Percentiles rank a stretch among this genome's conserved stretches.
Conservation (phyloP, 2,329 filamentous ascomycete genomes). For the Hymenoscyphus fructigenus region DNA sequence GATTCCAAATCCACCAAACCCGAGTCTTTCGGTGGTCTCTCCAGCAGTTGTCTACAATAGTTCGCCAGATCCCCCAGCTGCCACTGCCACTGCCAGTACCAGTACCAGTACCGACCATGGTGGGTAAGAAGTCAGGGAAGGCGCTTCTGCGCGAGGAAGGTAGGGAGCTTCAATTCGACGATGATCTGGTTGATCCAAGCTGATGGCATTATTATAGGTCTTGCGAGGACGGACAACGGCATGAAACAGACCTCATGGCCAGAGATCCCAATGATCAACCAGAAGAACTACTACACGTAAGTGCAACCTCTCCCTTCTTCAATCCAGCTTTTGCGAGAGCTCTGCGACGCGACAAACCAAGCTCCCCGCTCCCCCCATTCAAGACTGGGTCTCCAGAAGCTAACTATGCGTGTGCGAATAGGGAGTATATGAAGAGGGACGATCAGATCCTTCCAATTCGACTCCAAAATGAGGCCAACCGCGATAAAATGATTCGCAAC, state of each 20-base stretch:
- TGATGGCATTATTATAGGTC: conserved; percentile 54
- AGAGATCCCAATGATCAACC: conserved; percentile 89
- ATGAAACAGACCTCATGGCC: conserved; percentile 96
- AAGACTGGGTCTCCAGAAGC: not conserved
- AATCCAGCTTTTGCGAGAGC: conserved; percentile 5
- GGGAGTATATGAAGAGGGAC: conserved; percentile 97
- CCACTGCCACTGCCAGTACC: not conserved
- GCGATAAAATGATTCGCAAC: conserved; percentile 79
- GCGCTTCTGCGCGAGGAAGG: conserved; percentile 39
- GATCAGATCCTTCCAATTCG: conserved; percentile 90
- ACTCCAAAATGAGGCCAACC: conserved; percentile 81
- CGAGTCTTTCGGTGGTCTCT: no score
- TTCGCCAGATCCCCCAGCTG: not conserved
- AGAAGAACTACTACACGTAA: conserved; percentile 99
- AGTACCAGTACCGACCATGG: conserved; percentile 30
- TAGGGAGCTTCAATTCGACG: conserved; percentile 16
- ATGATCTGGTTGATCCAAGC: not conserved
- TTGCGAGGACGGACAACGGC: conserved; percentile 96
- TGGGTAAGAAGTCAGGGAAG: conserved; percentile 39
- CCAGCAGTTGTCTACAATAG: no score
- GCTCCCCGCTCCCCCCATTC: not conserved
- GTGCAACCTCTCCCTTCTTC: conserved; percentile 35
- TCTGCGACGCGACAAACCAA: not conserved
- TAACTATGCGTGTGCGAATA: conserved; percentile 39
- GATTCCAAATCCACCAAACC: no score